Evolutionary conservation across 495 filamentous ascomycete species (phyloP), one percentile per base, ranked within the genome.

Genomic region (Tuber calosporum): DNA sequence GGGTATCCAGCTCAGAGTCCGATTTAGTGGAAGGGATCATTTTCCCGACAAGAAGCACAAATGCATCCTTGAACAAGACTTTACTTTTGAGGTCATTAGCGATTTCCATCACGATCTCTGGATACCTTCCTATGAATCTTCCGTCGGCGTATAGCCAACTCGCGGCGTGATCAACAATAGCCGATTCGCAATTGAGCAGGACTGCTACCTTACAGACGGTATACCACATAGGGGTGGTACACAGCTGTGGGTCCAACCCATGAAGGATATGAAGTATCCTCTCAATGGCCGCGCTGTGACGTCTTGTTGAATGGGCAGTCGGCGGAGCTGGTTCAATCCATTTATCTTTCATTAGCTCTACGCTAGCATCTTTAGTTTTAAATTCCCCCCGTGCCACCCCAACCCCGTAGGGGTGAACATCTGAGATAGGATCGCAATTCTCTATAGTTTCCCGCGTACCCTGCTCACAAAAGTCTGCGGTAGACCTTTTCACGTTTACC

Each of bases 101-200:
- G 17, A 87, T 85, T 39, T 82, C 79, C 70, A 87, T 83, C 17
- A 81, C 74, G 13, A 86, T 73, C 40, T 86, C 85, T 1, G 87
- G 86, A 70, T 86, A 79, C 30, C 83, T 67, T 67, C 88, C 86
- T 15, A 87, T 81, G 68, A 88, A 85, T 1, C 80, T 76, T 7
- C 75, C 75, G 71, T 88, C 88, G 8, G 72, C 80, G 53, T 84
- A 86, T 62, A 88, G 77, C 87, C 87, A 88, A 17, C 81, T 79
- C 15, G 84, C 62, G 69, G 87, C 82, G 20, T 82, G 82, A 36
- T 81, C 82, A 66, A 78, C 79, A 26, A 86, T 69, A 8, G 71
- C 36, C 3, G 48, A 26, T 41, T 67, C 53, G 45, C 73, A 76
- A 69, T 74, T 72, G 37, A 80, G 62, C 42, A 75, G 67, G 22